Evolutionary conservation across 2,329 filamentous ascomycete species (phyloP), one percentile per base, ranked within the genome.

Genomic region (Cordyceps javanica): DNA sequence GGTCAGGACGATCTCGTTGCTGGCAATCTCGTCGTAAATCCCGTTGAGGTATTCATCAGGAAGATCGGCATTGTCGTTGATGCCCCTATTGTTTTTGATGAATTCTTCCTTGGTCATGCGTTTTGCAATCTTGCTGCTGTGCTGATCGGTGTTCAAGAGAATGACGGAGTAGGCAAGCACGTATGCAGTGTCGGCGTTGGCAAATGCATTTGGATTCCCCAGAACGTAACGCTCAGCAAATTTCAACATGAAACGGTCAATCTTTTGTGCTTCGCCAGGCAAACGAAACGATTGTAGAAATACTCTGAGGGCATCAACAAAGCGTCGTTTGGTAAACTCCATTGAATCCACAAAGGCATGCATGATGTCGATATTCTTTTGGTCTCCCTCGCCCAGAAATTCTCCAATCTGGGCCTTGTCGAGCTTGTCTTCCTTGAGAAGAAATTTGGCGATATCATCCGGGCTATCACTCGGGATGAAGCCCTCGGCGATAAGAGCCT

Each of bases 161-260:
- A 99, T 97, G 57, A 97, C 94, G 0, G 93, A 97, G 73, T 99
- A 99, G 0, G 91, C 88, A 38, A 99, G 78, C 9, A 99, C 91
- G 64, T 99, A 99, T 14, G 94, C 93, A 0, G 95, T 99, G 70
- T 99, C 95, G 2, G 94, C 95, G 67, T 97, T 99, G 36, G 94
- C 94, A 72, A 96, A 99, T 1, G 94, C 93, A 68, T 96, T 96
- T 0, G 94, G 94, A 65, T 99, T 99, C 30, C 92, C 92, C 60
- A 87, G 88, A 53, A 96, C 89, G 70, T 99, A 99, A 60, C 93
- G 87, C 72, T 97, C 93, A 10, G 94, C 94, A 73, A 97, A 99
- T 71, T 99, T 99, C 63, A 99, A 77, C 94, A 99, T 97, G 74
- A 97, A 96, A 49, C 94, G 90, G 83, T 99, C 94, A 64, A 99